Conservation (phyloP, 2,329 filamentous ascomycete species). For the Nothomitra cinnamomea region DNA sequence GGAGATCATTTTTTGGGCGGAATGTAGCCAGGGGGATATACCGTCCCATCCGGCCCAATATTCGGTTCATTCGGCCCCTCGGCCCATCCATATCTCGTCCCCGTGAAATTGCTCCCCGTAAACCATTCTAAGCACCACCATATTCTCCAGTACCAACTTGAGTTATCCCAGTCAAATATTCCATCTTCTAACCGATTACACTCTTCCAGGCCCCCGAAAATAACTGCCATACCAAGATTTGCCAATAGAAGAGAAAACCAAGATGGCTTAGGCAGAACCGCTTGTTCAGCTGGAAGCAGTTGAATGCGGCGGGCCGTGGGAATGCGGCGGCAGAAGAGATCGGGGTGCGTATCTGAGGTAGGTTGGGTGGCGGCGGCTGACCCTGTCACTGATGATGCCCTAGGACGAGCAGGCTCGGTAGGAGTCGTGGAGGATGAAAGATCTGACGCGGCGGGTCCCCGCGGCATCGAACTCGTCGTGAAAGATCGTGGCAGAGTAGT, state of each 20-base stretch:
- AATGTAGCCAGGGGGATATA: too few species aligned
- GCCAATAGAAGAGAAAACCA: neutral
- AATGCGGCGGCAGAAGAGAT: constrained; percentile 3
- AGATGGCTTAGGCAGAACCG: constrained; percentile 3
- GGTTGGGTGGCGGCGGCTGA: constrained; percentile 17
- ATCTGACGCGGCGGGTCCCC: constrained; percentile 11
- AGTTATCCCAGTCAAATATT: constrained; percentile 58
- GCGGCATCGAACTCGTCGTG: neutral
- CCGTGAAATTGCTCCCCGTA: neutral
- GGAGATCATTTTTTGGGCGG: too few species aligned
- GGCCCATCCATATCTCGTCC: neutral
- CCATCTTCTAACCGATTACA: constrained; percentile 57
- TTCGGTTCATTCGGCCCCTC: neutral
- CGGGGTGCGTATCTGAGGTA: constrained; percentile 13
- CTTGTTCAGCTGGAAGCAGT: constrained; percentile 6
- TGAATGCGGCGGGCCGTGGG: constrained; percentile 1
- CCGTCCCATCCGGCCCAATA: too few species aligned
- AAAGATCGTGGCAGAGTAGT: constrained; percentile 10
- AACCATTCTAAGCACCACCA: constrained; percentile 42
- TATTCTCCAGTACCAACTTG: constrained; percentile 50
- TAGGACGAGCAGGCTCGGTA: constrained; percentile 18
- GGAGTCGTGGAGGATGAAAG: constrained; percentile 23
- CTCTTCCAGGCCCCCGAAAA: constrained; percentile 36
- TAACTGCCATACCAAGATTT: neutral
- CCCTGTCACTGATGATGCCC: constrained; percentile 23